Conservation (phyloP, 2,329 filamentous ascomycete genomes). For the Penicillium sp. region DNA sequence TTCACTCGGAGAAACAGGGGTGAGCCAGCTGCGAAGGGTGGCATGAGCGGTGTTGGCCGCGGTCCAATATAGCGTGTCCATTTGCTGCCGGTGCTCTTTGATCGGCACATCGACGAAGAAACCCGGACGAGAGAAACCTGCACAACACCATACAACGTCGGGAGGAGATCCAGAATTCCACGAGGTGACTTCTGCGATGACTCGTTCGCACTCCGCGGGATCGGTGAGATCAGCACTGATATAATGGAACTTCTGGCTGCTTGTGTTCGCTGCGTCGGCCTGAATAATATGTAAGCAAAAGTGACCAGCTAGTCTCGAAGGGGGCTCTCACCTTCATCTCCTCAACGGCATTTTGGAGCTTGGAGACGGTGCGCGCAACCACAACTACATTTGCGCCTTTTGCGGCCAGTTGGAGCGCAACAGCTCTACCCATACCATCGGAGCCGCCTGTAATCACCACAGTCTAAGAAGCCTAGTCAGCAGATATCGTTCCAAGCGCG, state of each 20-base stretch:
- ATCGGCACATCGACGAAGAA: constrained; percentile 74
- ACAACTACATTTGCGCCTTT: constrained; percentile 86
- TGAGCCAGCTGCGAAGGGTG: constrained; percentile 70
- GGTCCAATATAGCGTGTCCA: constrained; percentile 91
- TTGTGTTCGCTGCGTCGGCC: constrained; percentile 61
- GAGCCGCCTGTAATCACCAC: constrained; percentile 86
- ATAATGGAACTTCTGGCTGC: constrained; percentile 72
- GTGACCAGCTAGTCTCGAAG: background rate
- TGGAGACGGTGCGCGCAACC: constrained; percentile 70
- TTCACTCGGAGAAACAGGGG: constrained; percentile 30
- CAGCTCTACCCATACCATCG: constrained; percentile 81
- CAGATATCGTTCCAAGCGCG: background rate
- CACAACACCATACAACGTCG: constrained; percentile 89
- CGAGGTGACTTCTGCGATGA: constrained; percentile 66
- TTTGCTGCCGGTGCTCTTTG: constrained; percentile 66
- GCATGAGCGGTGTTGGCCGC: constrained; percentile 81
- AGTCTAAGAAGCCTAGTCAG: constrained; percentile 55
- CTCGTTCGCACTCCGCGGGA: constrained; percentile 62
- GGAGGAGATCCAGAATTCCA: constrained; percentile 74
- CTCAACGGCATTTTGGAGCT: constrained; percentile 67
- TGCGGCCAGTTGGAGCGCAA: constrained; percentile 67
- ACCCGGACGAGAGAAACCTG: constrained; percentile 68
- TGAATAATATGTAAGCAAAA: constrained; percentile 35
- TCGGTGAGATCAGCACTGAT: constrained; percentile 78
- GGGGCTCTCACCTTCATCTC: constrained; percentile 56